Evolutionary conservation across 225 moss, liverwort and hornwort species (phyloP).

Genomic region (Climacium dendroides): DNA sequence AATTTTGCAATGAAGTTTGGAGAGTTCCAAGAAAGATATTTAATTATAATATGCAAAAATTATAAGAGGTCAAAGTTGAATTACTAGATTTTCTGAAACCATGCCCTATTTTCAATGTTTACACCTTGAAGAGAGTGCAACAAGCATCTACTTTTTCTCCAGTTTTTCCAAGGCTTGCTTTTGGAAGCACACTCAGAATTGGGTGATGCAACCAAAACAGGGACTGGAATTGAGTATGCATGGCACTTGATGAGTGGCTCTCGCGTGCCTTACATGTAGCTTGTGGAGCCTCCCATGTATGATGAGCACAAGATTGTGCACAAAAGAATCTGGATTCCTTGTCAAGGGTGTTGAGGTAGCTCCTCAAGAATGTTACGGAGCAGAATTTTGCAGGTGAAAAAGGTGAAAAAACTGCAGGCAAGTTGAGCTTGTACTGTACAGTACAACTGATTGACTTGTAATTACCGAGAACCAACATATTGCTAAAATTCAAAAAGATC

Average conservation of each 20-base stretch:
- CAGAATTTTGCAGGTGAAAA: neutral
- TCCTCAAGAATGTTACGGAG: neutral
- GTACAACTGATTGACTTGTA: neutral
- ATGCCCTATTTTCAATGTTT: neutral
- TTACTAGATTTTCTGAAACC: neutral
- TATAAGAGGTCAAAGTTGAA: neutral
- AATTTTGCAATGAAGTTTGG: neutral
- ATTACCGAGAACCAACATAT: neutral
- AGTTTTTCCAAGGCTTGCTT: accelerated
- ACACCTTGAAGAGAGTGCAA: neutral
- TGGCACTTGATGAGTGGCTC: neutral
- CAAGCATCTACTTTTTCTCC: neutral
- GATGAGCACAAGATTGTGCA: neutral
- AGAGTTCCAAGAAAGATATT: neutral
- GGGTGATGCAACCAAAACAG: neutral
- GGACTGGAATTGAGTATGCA: neutral
- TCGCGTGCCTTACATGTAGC: neutral
- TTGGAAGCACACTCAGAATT: neutral
- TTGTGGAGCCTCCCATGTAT: neutral
- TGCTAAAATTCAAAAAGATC: neutral
- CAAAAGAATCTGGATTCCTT: neutral
- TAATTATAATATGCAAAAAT: neutral
- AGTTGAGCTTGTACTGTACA: neutral
- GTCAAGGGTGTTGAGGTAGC: neutral
- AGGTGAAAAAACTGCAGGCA: neutral